phyloP scores from a whole-genome alignment of 1,139 yeast species.

The Blastobotrys persicus region DNA sequence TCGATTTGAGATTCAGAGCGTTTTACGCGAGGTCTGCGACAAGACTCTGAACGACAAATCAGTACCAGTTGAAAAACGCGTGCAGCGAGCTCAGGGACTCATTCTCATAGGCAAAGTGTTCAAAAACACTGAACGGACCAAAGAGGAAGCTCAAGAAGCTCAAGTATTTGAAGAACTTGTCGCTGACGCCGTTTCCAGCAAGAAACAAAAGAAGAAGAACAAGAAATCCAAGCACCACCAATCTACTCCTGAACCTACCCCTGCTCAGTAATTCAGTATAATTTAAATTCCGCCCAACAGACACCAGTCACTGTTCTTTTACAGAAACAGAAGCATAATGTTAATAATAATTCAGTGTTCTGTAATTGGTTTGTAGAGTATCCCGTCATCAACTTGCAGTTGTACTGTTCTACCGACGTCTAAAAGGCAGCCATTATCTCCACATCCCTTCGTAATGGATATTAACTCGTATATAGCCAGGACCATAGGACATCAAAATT shows the following conservation, averaged over 20 bases:
- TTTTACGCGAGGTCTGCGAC: conserved; percentile 85
- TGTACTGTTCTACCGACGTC: too few species aligned
- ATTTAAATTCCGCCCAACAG: neutral
- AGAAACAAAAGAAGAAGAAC: conserved; percentile 39
- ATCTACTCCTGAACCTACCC: neutral
- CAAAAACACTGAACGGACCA: conserved; percentile 62
- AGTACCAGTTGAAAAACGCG: conserved; percentile 53
- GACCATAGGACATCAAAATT: too few species aligned
- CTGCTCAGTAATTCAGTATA: neutral
- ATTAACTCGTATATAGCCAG: too few species aligned
- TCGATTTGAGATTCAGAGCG: conserved; percentile 83
- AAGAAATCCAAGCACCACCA: conserved; percentile 5
- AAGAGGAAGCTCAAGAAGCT: conserved; percentile 88
- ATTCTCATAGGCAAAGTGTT: conserved; percentile 73
- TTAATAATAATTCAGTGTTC: too few species aligned
- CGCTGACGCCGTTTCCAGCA: conserved; percentile 85
- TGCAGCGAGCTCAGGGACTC: conserved; percentile 79
- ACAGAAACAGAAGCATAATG: too few species aligned
- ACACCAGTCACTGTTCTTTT: too few species aligned
- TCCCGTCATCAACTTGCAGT: too few species aligned
- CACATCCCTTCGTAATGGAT: too few species aligned
- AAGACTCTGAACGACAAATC: conserved; percentile 62
- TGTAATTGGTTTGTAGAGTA: too few species aligned
- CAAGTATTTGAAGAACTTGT: conserved; percentile 86
- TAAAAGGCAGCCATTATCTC: too few species aligned